Evolutionary conservation across 2,329 filamentous ascomycete genomes (phyloP), one percentile per base, ranked within the genome.

Genomic region (Fusarium floridanum): DNA sequence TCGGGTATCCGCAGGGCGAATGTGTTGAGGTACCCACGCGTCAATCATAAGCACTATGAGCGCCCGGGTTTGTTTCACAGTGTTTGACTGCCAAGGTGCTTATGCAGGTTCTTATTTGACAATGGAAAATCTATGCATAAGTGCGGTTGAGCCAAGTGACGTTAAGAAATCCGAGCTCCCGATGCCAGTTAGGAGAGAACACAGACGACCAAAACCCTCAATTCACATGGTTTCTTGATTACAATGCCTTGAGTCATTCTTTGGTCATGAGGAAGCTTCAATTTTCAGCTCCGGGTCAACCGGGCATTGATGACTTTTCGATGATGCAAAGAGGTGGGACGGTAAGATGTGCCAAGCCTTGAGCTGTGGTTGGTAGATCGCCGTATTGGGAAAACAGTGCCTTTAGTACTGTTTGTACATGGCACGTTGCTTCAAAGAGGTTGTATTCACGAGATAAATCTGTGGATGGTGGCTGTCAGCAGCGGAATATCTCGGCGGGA

Each of bases 381-480:
- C 66, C 55, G 9, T 20, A 65, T 60, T 27, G 32, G 66, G 66
- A 65, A 68, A 22, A 61, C 43, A 65, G 66, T 65, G 55, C 9
- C 2, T 6, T 2, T 4, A 16, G n/a, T 17, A 68, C 61, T 55
- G 66, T 65, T 14, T 14, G 1, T 8, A 16, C 37, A 20, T 37
- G 11, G 20, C 9, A 34, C 27, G 32, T 45, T 32, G 20, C 50
- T 50, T 61, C 20, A 39, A 37, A 22, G 10, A 53, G 48, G 48
- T 32, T 53, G 48, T 32, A n/a, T 29, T 29, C 48, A 29, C 24
- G 12, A 53, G 24, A n/a, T 10, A 32, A 53, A 14, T 29, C 24
- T 53, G 24, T 3, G 3, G 45, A 53, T 6, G 16, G 24, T 32
- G 10, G 24, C 16, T 32, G 48, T 32, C 24, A 53, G 48, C 48